Conservation (phyloP, 306 rosid species). For the Geum urbanum region DNA sequence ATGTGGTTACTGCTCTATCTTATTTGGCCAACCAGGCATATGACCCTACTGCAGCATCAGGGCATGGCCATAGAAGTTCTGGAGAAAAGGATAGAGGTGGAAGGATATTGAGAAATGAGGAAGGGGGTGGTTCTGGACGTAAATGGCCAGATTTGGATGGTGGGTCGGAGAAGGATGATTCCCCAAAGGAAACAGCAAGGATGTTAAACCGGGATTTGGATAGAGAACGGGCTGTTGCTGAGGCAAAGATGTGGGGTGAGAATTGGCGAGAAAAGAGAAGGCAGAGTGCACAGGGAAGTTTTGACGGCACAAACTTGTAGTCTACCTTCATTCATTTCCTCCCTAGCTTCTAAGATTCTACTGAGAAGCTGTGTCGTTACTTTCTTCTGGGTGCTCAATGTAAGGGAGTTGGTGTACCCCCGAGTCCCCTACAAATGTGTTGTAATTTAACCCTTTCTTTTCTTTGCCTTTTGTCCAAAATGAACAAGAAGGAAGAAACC, state of each 20-base stretch:
- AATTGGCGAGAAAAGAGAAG: constrained; percentile 81
- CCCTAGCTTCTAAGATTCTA: constrained; percentile 12
- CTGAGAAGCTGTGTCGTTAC: constrained; percentile 18
- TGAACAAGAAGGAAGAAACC: constrained; percentile 11
- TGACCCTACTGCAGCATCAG: constrained; percentile 49
- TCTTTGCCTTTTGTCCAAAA: constrained; percentile 2
- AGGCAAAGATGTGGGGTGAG: constrained; percentile 96
- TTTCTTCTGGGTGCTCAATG: constrained; percentile 26
- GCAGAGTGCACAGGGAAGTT: constrained; percentile 58
- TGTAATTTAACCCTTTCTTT: constrained; percentile 30
- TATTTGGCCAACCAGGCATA: constrained; percentile 78
- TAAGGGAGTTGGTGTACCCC: constrained; percentile 26
- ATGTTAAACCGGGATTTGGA: constrained; percentile 67
- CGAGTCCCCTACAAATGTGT: constrained; percentile 22
- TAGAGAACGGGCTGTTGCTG: constrained; percentile 87
- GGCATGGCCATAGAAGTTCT: constrained; percentile 48
- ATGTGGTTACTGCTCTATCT: constrained; percentile 87
- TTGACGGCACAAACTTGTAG: constrained; percentile 55
- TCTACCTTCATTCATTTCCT: constrained; percentile 23
- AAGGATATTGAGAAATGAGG: constrained; percentile 59
- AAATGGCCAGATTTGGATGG: constrained; percentile 72
- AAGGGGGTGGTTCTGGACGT: constrained; percentile 68
- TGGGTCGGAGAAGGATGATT: constrained; percentile 80
- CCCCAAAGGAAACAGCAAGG: constrained; percentile 71
- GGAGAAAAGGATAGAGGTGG: constrained; percentile 62